These are phyloP conservation scores for Wickerhamomyces silvicola DNA, from an alignment of 805 yeast genomes.

Conservation along the genomic window DNA sequence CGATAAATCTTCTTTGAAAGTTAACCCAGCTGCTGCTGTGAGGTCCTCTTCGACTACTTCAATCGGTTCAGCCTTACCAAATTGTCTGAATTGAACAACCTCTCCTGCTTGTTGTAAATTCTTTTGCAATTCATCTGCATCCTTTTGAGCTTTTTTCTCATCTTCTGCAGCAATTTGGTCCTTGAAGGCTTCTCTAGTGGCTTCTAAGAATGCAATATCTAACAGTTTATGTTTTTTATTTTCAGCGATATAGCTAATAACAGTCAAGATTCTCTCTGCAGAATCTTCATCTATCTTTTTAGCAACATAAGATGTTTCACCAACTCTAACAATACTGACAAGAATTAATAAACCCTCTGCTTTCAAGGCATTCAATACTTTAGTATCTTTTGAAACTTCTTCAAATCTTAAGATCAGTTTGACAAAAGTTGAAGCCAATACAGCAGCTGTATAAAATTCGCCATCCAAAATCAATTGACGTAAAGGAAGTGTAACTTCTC, in stretches of 20 bases:
- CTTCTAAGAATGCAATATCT: constrained; percentile 74
- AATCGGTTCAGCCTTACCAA: constrained; percentile 40
- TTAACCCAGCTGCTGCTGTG: constrained; percentile 44
- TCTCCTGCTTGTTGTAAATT: constrained; percentile 76
- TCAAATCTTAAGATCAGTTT: constrained; percentile 78
- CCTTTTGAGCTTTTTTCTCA: constrained; percentile 46
- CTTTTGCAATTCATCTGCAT: constrained; percentile 51
- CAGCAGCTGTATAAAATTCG: constrained; percentile 86
- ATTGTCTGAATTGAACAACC: constrained; percentile 71
- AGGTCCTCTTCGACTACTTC: constrained; percentile 56
- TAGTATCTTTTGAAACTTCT: constrained; percentile 45
- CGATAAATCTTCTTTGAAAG: constrained; percentile 51
- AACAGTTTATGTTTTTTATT: constrained; percentile 42
- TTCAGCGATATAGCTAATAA: constrained; percentile 72
- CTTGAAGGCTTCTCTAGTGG: constrained; percentile 80
- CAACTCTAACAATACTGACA: constrained; percentile 87
- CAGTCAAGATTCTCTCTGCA: constrained; percentile 87
- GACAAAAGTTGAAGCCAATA: constrained; percentile 79
- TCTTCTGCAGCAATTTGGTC: constrained; percentile 59
- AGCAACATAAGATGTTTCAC: constrained; percentile 62
- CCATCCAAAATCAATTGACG: constrained; percentile 80
- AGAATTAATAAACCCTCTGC: constrained; percentile 93
- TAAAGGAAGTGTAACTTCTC: constrained; percentile 57
- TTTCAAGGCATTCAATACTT: constrained; percentile 70
- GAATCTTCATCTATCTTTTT: constrained; percentile 93